phyloP scores from a whole-genome alignment of 23 red algal genomes.

The Pyropia yezoensis region DNA sequence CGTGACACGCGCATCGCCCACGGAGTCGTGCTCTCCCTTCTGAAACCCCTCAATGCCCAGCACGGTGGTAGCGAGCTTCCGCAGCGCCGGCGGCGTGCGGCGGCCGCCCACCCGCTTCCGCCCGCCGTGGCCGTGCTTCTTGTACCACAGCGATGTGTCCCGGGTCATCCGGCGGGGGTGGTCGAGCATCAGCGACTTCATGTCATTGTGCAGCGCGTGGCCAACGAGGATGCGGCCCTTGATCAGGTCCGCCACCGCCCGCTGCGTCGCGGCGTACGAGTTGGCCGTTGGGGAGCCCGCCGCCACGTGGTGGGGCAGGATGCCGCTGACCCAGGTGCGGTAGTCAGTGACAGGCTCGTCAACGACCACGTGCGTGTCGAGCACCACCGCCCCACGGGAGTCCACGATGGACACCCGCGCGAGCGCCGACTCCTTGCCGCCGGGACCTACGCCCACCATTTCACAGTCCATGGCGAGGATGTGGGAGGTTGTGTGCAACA shows the following conservation, averaged over 20 bases:
- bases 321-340: slow-evolving; percentile 64
- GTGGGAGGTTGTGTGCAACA: too few species aligned
- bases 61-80: slow-evolving; percentile 48
- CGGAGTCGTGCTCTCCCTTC: slow-evolving; percentile 74
- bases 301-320: slow-evolving; percentile 48
- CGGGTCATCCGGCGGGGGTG: slow-evolving; percentile 75
- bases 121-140: slow-evolving; percentile 15
- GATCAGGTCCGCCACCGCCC: slow-evolving; percentile 30
- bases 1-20: slow-evolving; percentile 79
- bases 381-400: slow-evolving; percentile 64
- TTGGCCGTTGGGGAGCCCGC: slow-evolving; percentile 8
- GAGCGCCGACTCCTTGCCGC: slow-evolving; percentile 63
- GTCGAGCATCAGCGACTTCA: slow-evolving; percentile 59
- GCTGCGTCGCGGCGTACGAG: slow-evolving; percentile 55
- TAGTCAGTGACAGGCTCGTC: slow-evolving; percentile 78
- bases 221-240: slow-evolving; percentile 78
- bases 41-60: slow-evolving; percentile 61
- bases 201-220: slow-evolving; percentile 83
- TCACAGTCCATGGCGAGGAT: slow-evolving; percentile 86
- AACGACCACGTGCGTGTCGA: slow-evolving; percentile 69
- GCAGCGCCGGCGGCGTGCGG: slow-evolving; percentile 37
- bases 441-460: slow-evolving; percentile 87
- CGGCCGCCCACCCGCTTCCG: slow-evolving; percentile 2
- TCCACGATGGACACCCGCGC: slow-evolving; percentile 91
- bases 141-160: slow-evolving; percentile 69